A percentile compares a stretch with the other conserved stretches of the same genome.
Evolutionary conservation across 2,329 filamentous ascomycete species (phyloP).

Genomic region (Graphilbum sp.): DNA sequence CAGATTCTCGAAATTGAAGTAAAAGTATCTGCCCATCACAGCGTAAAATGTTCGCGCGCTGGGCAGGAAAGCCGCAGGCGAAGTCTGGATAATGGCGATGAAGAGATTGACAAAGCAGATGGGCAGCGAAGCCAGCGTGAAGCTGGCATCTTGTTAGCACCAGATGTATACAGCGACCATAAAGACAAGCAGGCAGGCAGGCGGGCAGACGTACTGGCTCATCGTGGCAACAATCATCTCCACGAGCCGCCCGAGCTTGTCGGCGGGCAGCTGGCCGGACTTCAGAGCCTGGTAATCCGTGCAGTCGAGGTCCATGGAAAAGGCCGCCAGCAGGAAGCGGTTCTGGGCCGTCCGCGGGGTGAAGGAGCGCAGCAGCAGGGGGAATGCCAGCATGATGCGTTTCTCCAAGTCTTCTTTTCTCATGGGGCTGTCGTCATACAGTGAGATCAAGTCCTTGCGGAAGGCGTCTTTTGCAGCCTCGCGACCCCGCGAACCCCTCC

Average conservation of each 20-base stretch:
- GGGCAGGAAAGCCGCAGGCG: not conserved
- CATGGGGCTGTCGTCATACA: too few relatives aligned
- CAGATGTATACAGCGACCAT: too few relatives aligned
- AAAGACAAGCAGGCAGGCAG: too few relatives aligned
- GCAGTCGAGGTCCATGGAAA: conserved; percentile 26
- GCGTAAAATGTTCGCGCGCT: not conserved
- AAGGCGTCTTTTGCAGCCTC: conserved; percentile 37
- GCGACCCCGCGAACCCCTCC: conserved; percentile 61
- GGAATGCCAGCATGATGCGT: conserved; percentile 24
- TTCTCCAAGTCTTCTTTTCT: too few relatives aligned
- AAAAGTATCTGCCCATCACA: not conserved
- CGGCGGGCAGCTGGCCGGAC: conserved; percentile 13
- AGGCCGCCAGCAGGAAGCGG: conserved; percentile 26
- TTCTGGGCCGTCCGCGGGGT: conserved; percentile 27
- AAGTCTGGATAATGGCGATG: not conserved
- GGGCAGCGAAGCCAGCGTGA: not conserved
- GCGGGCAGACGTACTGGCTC: conserved; percentile 10
- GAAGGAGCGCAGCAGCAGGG: conserved; percentile 34
- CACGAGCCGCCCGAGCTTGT: conserved; percentile 20
- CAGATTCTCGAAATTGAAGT: not conserved
- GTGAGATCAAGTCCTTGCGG: conserved; percentile 45
- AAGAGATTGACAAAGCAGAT: not conserved
- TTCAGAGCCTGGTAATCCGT: conserved; percentile 20
- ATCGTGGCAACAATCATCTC: conserved; percentile 20
- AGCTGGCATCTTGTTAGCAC: not conserved